Base-by-base conservation (phyloP, 495 filamentous ascomycete species). In the Talaromyces ruber region DNA sequence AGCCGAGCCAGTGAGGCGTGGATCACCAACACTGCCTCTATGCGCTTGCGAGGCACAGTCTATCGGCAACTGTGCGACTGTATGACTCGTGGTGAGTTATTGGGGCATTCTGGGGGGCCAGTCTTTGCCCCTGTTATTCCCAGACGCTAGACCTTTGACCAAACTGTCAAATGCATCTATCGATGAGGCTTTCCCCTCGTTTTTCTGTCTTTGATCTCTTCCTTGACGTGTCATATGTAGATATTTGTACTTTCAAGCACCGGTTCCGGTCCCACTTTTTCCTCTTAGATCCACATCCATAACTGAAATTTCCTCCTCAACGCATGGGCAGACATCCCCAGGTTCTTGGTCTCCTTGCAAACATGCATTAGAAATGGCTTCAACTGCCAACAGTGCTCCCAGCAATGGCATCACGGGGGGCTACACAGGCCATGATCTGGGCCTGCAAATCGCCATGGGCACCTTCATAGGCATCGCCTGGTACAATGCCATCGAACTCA, bases 401-500 rank as follows among this genome's bases (percentile, higher is more conserved):
- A 76, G 73, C 21, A 66, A 76, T 69, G 77, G 75, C 63, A 76
- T 79, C 64, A 75, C 75, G 58, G 76, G 76, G 47, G 73, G 70
- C 60, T 76, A 76, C 59, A 69, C 63, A 24, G 75, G 74, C 51
- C 39, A 65, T 25, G 69, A 67, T 50, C 60, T 78, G 58, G 71
- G 66, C 12, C 68, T 79, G 63, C 50, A 74, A 51, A 80, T 81
- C 71, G 74, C 76, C 66, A 84, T 84, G 66, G 80, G 77, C 22
- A 82, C 80, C 24, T 79, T 84, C 53, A 72, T 77, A 24, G 81
- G 76, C 26, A 69, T 84, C 54, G 78, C 80, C 29, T 81, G 78
- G 75, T 84, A 82, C 65, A 82, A 84, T 63, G 77, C 80, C 53
- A 73, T 82, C 51, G 82, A 85, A 56, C 75, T 84, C 54, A 76